Base-by-base conservation (phyloP, 306 rosid species). In the Delonix regia region DNA sequence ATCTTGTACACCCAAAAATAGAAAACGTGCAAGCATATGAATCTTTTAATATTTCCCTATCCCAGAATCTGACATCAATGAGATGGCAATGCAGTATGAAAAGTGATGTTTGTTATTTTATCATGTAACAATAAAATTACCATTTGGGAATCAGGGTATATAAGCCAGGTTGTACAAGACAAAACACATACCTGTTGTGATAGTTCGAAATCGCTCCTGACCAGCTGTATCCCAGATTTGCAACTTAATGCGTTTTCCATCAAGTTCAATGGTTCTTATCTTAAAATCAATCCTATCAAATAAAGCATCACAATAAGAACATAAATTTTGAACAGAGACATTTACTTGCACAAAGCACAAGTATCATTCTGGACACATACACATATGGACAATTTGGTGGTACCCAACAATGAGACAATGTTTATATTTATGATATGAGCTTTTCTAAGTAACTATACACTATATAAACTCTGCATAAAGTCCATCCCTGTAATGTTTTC, bases 191-290 rank as follows among this genome's bases (percentile, higher is more conserved):
- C 95, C 95, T 48, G 95, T 92, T 38, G 97, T 92, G 82, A 92
- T 92, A 42, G 97, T 92, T 68, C 97, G 89, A 76, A 92, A 92
- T 69, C 97, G 85, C 77, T 92, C 97, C 83, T 92, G 97, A 49
- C 95, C 97, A 81, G 97, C 97, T 21, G 97, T 92, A 69, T 92
- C 97, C 97, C 95, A 92, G 72, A 92, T 92, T 83, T 92, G 97
- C 81, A 92, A 76, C 85, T 92, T 92, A 70, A 92, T 84, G 42
- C 95, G 87, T 81, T 88, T 92, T 61, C 89, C 90, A 67, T 92
- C 97, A 42, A 90, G 92, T 75, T 92, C 97, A 78, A 92, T 90
- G 85, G 95, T 90, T 86, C 95, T 87, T 90, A 90, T 92, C 91
- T 92, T 92, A 85, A 92, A 92, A 83, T 92, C 97, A 72, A 92